Base-by-base conservation (phyloP, 2,329 filamentous ascomycete genomes). In the Teratosphaeria nubilosa region DNA sequence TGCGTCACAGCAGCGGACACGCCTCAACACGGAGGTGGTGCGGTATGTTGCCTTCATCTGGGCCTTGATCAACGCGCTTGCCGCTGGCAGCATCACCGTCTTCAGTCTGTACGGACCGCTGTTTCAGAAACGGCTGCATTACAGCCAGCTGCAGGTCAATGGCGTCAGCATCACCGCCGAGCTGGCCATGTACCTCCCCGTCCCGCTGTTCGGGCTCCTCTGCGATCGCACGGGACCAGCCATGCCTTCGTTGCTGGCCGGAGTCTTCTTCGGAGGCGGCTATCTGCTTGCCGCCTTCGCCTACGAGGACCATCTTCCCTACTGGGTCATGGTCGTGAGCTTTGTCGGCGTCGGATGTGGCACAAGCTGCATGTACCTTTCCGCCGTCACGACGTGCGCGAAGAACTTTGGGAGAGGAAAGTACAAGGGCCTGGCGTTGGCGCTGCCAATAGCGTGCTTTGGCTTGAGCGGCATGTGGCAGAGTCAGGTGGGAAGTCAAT, bases 401-500 rank as follows among this genome's bases (percentile, higher is more conserved):
- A 99, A 99, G 83, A 99, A 97, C 75, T 99, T 97, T 75, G 91
- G 91, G 54, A 85, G 87, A 60, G 90, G 91, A 3, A 88, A 86
- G 68, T 86, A 95, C 68, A 87, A 92, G 67, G 94, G 94, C 0
- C 76, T 99, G 55, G 92, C 95, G 60, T 80, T 99, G 57, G 91
- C 92, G 1, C 80, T 90, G 60, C 94, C 94, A 1, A 96, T 97
- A 71, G 90, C 94, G 0, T 87, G 89, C 6, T 96, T 96, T 71
- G 94, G 94, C 0, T 74, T 99, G 58, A 96, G 91, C 69, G 91
- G 91, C 53, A 92, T 99, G 87, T 95, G 94, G 88, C 81, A 94
- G 74, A 95, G 90, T 67, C 92, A 97, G 76, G 76, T 95, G 25
- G 92, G 87, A 31, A 92, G 85, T 65, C 83, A 85, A 55, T 70